Conservation (phyloP, 2,329 filamentous ascomycete genomes). For the Huntiella decipiens region DNA sequence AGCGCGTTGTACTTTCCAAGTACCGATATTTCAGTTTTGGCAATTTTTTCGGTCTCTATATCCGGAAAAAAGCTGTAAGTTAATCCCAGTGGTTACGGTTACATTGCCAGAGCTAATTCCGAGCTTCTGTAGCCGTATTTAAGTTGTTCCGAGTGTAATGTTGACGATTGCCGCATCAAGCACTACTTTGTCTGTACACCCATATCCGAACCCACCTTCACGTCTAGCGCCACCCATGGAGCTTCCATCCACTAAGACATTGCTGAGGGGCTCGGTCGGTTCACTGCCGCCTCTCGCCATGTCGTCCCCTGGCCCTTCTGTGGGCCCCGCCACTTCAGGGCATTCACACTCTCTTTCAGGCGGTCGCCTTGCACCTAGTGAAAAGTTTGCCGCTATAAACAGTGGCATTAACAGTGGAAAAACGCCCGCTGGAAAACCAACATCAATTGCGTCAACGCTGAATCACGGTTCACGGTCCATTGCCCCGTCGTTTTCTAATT, state of each 20-base stretch:
- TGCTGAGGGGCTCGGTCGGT: slow-evolving; percentile 5
- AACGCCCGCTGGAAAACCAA: neutral
- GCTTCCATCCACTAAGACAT: slow-evolving; percentile 9
- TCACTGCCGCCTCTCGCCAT: slow-evolving; percentile 7
- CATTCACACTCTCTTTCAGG: slow-evolving; percentile 1
- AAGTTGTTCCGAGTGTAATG: neutral
- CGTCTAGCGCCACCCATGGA: slow-evolving; percentile 3
- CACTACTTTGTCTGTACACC: slow-evolving; percentile 5
- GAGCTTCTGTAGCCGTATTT: neutral
- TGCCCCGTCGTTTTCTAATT: neutral
- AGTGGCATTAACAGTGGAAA: neutral
- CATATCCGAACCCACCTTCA: too few species aligned
- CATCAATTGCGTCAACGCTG: slow-evolving; percentile 1
- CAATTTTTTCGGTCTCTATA: neutral
- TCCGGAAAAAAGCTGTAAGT: neutral
- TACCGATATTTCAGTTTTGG: neutral
- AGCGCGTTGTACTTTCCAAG: slow-evolving; percentile 4
- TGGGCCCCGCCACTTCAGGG: slow-evolving; percentile 1
- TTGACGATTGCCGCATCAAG: neutral
- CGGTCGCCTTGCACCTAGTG: neutral
- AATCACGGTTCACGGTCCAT: slow-evolving; percentile 2
- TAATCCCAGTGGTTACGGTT: too few species aligned
- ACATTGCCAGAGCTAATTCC: neutral
- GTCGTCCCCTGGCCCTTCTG: slow-evolving; percentile 3
- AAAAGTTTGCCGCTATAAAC: slow-evolving; percentile 11